phyloP scores from a whole-genome alignment of 345 rosid species.

The Barbarea vulgaris region DNA sequence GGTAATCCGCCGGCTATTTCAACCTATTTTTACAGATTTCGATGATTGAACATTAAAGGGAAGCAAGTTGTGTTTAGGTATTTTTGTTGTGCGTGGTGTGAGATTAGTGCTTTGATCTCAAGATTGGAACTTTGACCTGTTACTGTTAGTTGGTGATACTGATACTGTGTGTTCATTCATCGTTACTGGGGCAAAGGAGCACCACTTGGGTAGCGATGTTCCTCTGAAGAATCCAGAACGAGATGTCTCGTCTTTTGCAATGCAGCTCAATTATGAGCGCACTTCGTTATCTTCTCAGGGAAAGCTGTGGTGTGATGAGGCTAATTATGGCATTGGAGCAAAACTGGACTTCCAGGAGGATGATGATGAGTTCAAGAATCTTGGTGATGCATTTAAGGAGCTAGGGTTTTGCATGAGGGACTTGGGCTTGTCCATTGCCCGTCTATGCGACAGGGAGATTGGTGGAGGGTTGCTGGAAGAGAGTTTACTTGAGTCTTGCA shows the following conservation, averaged over 20 bases:
- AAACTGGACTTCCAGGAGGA: constrained; percentile 31
- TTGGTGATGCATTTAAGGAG: constrained; percentile 57
- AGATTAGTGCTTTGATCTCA: not conserved
- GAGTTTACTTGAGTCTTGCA: constrained; percentile 67
- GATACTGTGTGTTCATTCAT: constrained; percentile 2
- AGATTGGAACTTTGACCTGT: constrained; percentile 6
- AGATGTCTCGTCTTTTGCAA: constrained; percentile 78
- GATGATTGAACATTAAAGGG: not conserved
- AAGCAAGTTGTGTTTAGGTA: not conserved
- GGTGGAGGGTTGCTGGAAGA: constrained; percentile 72
- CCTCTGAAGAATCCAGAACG: constrained; percentile 77
- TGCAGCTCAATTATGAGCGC: constrained; percentile 57
- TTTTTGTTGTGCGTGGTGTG: not conserved
- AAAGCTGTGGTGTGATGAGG: constrained; percentile 2
- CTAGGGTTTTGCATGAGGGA: constrained; percentile 83
- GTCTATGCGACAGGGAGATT: constrained; percentile 68
- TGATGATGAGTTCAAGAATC: constrained; percentile 53
- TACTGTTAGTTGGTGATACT: constrained; percentile 1
- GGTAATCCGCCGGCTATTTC: constrained; percentile 39
- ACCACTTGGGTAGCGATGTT: constrained; percentile 80
- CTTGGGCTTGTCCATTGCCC: constrained; percentile 67
- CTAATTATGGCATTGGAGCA: constrained; percentile 21
- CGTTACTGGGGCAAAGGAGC: constrained; percentile 49
- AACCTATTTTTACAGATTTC: not conserved
- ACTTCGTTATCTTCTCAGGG: constrained; percentile 39